Evolutionary conservation across 1,284 basidiomycete genomes (phyloP).

Genomic region (Heterobasidion occidentale): DNA sequence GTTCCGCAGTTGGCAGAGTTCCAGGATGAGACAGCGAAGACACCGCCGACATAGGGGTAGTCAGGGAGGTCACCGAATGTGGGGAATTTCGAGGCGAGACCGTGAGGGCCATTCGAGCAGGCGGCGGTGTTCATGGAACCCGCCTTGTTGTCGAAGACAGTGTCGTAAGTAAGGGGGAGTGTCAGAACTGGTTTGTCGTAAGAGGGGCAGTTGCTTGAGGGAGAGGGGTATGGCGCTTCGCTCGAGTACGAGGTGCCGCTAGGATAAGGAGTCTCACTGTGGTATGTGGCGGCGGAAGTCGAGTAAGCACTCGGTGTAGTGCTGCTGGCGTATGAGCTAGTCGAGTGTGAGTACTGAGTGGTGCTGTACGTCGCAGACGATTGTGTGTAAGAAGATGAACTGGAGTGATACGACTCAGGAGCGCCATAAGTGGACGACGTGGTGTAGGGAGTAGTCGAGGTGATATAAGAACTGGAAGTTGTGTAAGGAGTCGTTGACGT

Average conservation of each 20-base stretch:
- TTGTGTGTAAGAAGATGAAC: no score
- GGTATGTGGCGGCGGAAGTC: no score
- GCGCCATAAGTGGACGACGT: neutral
- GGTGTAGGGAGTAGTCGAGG: neutral
- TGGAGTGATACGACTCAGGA: neutral
- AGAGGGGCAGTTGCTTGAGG: neutral
- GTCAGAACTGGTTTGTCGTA: neutral
- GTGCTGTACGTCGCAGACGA: no score
- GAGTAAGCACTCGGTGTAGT: no score
- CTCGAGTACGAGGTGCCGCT: no score
- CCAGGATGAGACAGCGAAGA: slow-evolving; percentile 18
- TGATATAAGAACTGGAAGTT: neutral
- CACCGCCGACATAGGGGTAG: slow-evolving; percentile 26
- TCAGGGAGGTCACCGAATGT: slow-evolving; percentile 21
- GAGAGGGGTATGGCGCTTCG: no score
- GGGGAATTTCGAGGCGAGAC: slow-evolving; percentile 21
- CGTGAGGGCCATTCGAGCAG: slow-evolving; percentile 27
- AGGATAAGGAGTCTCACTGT: no score
- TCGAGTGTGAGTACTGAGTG: no score
- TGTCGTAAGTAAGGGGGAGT: slow-evolving; percentile 17
- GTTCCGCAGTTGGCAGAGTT: slow-evolving; percentile 23
- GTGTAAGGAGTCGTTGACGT: no score
- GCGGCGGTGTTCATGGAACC: slow-evolving; percentile 20
- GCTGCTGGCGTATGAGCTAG: no score
- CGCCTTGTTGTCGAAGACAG: slow-evolving; percentile 17